Percentiles rank a stretch among this genome's conserved stretches.
These are phyloP conservation scores for Chlorophyllum brunneum DNA, from an alignment of 768 basidiomycete genomes.

Conservation along the genomic window DNA sequence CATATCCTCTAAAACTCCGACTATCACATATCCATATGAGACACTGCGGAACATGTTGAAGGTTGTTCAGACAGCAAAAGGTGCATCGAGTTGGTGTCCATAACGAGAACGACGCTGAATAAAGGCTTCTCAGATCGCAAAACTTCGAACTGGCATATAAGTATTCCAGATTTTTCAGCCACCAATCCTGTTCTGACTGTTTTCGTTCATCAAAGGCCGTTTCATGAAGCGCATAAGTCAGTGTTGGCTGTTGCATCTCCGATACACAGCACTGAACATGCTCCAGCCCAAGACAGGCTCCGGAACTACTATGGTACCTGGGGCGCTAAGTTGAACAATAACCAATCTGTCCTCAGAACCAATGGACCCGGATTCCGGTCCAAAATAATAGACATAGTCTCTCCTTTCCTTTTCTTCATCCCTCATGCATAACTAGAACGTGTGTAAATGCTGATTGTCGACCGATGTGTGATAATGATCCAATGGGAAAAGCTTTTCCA, in stretches of 20 bases:
- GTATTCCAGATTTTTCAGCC: neutral
- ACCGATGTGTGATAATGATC: neutral
- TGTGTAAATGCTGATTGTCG: neutral
- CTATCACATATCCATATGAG: neutral
- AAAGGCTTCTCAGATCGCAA: neutral
- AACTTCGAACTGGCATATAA: constrained; percentile 11
- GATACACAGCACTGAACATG: neutral
- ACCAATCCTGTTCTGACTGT: neutral
- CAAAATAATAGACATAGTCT: neutral
- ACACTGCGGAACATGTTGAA: constrained; percentile 4
- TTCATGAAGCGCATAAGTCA: constrained; percentile 5
- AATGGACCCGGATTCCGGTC: neutral
- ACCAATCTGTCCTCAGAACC: neutral
- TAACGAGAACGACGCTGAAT: neutral
- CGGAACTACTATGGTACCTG: constrained; percentile 8
- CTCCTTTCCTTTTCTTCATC: constrained; percentile 6
- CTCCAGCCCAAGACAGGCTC: neutral
- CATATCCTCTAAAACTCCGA: neutral
- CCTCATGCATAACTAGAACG: neutral
- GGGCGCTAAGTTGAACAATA: neutral
- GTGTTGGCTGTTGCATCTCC: neutral
- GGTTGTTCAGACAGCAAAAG: neutral
- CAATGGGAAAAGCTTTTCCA: constrained; percentile 5
- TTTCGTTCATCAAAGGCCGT: neutral
- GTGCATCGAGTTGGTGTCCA: neutral